These are phyloP conservation scores for Circinella umbellata DNA, from an alignment of 371 early-diverging fungal species.

Conservation along the genomic window DNA sequence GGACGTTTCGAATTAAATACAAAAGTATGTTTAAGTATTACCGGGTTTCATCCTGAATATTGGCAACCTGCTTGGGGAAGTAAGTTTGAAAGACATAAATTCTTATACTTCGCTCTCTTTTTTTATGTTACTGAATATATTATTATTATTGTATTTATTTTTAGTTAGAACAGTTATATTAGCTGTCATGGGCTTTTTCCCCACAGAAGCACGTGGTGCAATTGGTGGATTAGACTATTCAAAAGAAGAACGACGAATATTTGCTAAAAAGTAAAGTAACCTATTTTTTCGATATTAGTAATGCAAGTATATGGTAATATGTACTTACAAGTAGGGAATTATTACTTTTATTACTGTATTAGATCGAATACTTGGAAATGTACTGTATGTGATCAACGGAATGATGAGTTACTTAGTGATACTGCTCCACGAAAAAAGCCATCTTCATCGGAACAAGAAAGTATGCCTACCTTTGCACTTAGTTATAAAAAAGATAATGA, in stretches of 20 bases:
- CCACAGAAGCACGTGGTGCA: constrained; percentile 78
- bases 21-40: constrained; percentile 92
- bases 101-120: too few relatives aligned
- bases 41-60: constrained; percentile 91
- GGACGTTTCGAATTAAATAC: constrained; percentile 91
- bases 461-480: constrained; percentile 29
- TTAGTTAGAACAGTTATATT: constrained; percentile 84
- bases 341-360: too few relatives aligned
- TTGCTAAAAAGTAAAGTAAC: constrained; percentile 62
- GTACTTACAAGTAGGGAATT: too few relatives aligned
- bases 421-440: constrained; percentile 13
- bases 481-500: constrained; percentile 17
- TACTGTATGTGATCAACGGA: constrained; percentile 28
- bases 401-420: constrained; percentile 31
- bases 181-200: constrained; percentile 82
- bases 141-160: too few relatives aligned
- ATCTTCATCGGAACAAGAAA: constrained; percentile 11
- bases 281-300: neutral
- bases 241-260: constrained; percentile 64
- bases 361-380: constrained; percentile 41
- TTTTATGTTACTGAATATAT: too few relatives aligned
- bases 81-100: constrained; percentile 30
- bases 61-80: constrained; percentile 97
- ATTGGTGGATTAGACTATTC: constrained; percentile 85
- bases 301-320: too few relatives aligned